Percentiles rank a stretch among this genome's conserved stretches.
Conservation (phyloP, 495 filamentous ascomycete species). For the Xylaria telfairii region DNA sequence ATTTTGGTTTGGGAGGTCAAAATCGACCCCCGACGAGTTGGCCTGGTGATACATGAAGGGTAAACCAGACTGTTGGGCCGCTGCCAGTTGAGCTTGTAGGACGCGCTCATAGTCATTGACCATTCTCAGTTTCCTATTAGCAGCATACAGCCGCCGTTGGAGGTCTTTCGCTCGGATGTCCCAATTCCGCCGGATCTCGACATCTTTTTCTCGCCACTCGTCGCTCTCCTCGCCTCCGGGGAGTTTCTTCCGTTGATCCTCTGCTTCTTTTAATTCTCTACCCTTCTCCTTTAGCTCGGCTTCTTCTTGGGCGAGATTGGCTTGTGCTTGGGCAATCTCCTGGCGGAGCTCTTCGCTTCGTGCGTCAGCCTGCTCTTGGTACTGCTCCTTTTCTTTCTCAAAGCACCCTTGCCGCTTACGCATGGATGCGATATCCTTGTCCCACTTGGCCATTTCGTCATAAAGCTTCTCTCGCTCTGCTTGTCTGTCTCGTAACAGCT, state of each 20-base stretch:
- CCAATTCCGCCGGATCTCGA: slow-evolving; percentile 50
- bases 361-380: slow-evolving; percentile 39
- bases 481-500: slow-evolving; percentile 74
- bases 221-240: slow-evolving; percentile 61
- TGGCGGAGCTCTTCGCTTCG: slow-evolving; percentile 39
- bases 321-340: slow-evolving; percentile 39
- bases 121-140: slow-evolving; percentile 43
- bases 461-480: slow-evolving; percentile 63
- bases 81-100: slow-evolving; percentile 38
- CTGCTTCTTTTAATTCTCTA: slow-evolving; percentile 57
- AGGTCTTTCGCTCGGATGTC: slow-evolving; percentile 51
- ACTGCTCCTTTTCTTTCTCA: slow-evolving; percentile 46
- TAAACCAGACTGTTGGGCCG: slow-evolving; percentile 39
- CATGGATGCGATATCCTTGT: slow-evolving; percentile 57
- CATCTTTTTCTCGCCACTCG: slow-evolving; percentile 57
- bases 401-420: slow-evolving; percentile 50
- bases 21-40: slow-evolving; percentile 55
- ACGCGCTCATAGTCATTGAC: slow-evolving; percentile 50
- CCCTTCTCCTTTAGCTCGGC: slow-evolving; percentile 55
- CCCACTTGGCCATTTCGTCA: slow-evolving; percentile 63
- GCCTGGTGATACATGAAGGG: slow-evolving; percentile 49
- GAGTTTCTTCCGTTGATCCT: slow-evolving; percentile 58
- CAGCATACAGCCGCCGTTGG: slow-evolving; percentile 45
- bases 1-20: slow-evolving; percentile 52
- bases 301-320: slow-evolving; percentile 42